Percentiles rank a stretch among this genome's conserved stretches.
Evolutionary conservation across 345 rosid species (phyloP).

Genomic region (Turnera subulata): DNA sequence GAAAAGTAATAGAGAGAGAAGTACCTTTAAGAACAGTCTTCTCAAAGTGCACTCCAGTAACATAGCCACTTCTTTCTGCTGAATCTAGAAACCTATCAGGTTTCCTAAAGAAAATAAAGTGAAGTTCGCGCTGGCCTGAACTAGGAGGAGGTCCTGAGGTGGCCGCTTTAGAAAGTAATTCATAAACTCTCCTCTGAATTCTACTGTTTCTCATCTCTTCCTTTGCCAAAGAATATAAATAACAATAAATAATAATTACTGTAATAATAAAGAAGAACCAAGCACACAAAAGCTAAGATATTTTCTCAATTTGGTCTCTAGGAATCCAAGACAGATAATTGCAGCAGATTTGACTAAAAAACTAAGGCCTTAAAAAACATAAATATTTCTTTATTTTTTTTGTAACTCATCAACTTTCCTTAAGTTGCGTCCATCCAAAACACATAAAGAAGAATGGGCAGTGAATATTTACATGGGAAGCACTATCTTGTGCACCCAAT

Average conservation of each 20-base stretch:
- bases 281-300: background rate
- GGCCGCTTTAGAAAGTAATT: conserved; percentile 68
- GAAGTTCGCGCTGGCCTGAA: conserved; percentile 66
- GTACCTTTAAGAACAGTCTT: conserved; percentile 76
- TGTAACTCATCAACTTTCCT: background rate
- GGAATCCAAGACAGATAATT: background rate
- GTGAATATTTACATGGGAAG: background rate
- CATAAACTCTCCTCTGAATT: conserved; percentile 64
- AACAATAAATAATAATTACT: background rate
- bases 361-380: background rate
- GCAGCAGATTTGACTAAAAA: background rate
- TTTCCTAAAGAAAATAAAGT: conserved; percentile 76
- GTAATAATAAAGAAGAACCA: background rate
- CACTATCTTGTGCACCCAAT: no score
- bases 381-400: no score
- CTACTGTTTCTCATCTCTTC: conserved; percentile 69
- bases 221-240: conserved; percentile 33
- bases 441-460: background rate
- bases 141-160: conserved; percentile 35
- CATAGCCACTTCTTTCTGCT: conserved; percentile 49
- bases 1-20: conserved; percentile 5
- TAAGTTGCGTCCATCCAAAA: background rate
- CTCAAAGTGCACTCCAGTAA: conserved; percentile 69
- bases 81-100: conserved; percentile 71
- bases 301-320: background rate